These are phyloP conservation scores for Aspergillus sp. DNA, from an alignment of 2,329 filamentous ascomycete species.

Conservation along the genomic window DNA sequence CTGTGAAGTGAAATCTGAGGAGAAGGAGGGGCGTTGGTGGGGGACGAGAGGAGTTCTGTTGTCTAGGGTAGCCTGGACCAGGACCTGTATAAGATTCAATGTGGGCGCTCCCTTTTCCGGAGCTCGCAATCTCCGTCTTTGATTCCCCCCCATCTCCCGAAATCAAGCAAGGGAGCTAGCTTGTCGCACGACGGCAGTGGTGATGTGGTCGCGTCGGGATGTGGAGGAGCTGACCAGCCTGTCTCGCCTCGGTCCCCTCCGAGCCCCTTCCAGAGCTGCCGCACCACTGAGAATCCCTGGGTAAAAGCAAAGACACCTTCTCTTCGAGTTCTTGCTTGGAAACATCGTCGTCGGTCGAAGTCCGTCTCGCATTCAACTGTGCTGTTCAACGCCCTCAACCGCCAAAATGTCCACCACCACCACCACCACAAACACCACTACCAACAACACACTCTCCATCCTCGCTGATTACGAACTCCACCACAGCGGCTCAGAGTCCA, in stretches of 20 bases:
- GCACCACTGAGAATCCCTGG: neutral
- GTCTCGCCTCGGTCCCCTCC: neutral
- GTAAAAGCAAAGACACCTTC: neutral
- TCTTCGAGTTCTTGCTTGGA: too few species aligned
- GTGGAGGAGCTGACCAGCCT: neutral
- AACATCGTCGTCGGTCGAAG: too few species aligned
- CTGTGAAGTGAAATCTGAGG: conserved; percentile 28
- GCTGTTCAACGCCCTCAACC: neutral
- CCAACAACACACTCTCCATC: conserved; percentile 24
- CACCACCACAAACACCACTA: conserved; percentile 19
- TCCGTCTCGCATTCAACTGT: neutral
- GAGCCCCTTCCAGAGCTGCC: neutral
- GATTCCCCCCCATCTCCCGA: neutral
- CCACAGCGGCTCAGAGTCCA: conserved; percentile 24
- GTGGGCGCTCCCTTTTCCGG: neutral
- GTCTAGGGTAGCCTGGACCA: neutral
- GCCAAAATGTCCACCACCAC: conserved; percentile 30
- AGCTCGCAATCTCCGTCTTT: neutral
- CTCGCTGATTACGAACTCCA: conserved; percentile 36
- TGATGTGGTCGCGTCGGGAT: neutral
- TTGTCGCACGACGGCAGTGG: neutral
- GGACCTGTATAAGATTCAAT: neutral
- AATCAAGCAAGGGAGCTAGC: neutral
- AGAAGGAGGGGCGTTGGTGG: neutral
- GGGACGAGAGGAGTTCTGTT: neutral